Base-by-base conservation (phyloP, 768 basidiomycete genomes). In the Cyclocybe cylindracea region DNA sequence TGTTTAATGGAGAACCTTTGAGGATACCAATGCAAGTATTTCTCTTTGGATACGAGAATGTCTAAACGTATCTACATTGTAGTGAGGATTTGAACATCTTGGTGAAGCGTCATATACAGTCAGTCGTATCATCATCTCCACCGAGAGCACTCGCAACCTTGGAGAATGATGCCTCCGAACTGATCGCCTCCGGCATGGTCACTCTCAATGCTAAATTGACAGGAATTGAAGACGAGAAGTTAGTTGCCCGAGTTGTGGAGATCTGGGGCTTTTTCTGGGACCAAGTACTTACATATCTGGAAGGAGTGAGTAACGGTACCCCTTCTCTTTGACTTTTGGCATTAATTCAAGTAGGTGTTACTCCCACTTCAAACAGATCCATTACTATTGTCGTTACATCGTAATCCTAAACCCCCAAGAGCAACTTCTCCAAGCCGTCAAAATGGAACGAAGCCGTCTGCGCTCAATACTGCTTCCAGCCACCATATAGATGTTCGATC, bases 191-290 rank as follows among this genome's bases (percentile, higher is more conserved):
- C 2, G 94, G 94, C 9, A 98, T 96, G 92, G 82, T 94, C 46
- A 98, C 94, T 2, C 77, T 98, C 19, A 94, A 91, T 58, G 85
- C 92, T 0, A 94, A 91, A 61, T 76, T 98, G 5, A 74, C 78
- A 31, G 84, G 80, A 3, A 72, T 89, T 7, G 88, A 93, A 24
- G 94, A 95, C 39, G 86, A 87, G 36, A 83, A 87, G 61, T 76
- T 98, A 11, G 72, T 95, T 5, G 74, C 75, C 4, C 78, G 91
- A 29, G 78, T 96, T 13, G 89, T 94, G 2, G 93, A 95, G 59
- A 78, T 90, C 13, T 98, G 94, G 94, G 82, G 79, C 10, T 95
- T 96, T 75, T 97, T 97, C 70, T 96, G 91, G 88, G 89, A 89
- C 59, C 85, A 90, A 54, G 85, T 94, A 24, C 72, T 94, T 6